Evolutionary conservation across 257 asterid species (phyloP), one percentile per base, ranked within the genome.

Genomic region (Solanum paucissectum): DNA sequence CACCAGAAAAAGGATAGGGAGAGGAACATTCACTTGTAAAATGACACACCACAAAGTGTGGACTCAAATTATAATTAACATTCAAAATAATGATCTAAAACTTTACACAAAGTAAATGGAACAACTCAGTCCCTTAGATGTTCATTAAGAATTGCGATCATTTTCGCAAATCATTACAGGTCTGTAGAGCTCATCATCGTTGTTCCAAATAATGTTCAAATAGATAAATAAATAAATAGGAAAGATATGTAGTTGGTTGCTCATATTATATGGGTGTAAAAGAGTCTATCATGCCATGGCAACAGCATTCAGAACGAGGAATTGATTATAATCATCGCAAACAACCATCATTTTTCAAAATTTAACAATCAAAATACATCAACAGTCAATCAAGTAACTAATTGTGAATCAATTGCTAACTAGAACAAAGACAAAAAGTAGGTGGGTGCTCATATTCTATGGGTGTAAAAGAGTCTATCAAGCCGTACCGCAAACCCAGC

Each of bases 211-310:
- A 42, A 71, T 33, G 11, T 32, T 72, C 4, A 44, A 29, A 29
- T 29, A 29, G 32, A 29, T 29, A 29, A 29, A 29, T 29, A 29
- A 29, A 29, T 29, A 29, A 29, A 29, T 29, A 29, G 32, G 32
- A 29, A 29, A 49, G 3, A 1, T 14, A 52, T 16, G n/a, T 18
- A 5, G 2, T 42, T 46, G 91, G 91, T 68, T 81, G 95, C 98
- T 94, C 98, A 93, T 93, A 94, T 94, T 94, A 96, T 93, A 93
- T 93, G 96, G 96, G 95, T 93, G 98, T 92, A 83, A 76, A 89
- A 62, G 90, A n/a, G 98, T 94, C 98, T 93, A 72, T 93, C 98
- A 92, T 85, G 95, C 96, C 87, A 91, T 83, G 88, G 90, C 85
- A 87, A 87, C 90, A 85, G 95, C 93, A 66, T 88, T 94, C 95